Evolutionary conservation across 1,139 yeast species (phyloP).

Genomic region (Schizosaccharomyces versatilis): DNA sequence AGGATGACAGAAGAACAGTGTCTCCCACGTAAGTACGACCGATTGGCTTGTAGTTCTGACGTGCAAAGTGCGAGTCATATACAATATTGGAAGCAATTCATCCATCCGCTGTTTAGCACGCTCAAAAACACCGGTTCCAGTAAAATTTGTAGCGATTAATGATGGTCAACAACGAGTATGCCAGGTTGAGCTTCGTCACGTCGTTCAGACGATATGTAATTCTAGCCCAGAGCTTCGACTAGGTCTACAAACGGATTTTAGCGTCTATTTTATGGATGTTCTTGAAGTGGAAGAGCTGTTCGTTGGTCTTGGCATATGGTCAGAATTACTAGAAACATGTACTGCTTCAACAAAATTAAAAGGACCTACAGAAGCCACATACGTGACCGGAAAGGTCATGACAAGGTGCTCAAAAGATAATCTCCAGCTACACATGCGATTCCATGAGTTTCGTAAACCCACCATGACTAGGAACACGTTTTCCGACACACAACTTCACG

Average conservation of each 20-base stretch:
- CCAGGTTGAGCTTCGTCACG: not conserved
- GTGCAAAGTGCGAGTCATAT: not conserved
- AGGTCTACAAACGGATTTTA: not conserved
- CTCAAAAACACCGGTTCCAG: not conserved
- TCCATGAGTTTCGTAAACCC: no score
- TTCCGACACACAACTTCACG: no score
- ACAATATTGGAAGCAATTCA: not conserved
- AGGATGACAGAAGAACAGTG: no score
- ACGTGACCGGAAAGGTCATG: not conserved
- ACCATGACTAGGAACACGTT: no score
- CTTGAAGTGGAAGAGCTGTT: not conserved
- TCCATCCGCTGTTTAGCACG: slow-evolving; percentile 1
- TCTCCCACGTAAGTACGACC: no score
- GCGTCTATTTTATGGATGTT: not conserved
- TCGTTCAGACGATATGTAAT: not conserved
- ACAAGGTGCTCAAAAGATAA: no score
- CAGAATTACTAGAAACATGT: not conserved
- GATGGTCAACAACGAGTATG: not conserved
- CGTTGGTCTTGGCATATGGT: not conserved
- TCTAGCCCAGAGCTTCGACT: not conserved
- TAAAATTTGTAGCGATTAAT: not conserved
- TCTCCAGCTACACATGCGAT: no score
- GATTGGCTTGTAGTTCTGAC: no score
- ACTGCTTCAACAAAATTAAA: not conserved
- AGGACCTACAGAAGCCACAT: not conserved